Conservation (phyloP, 2,329 filamentous ascomycete species). For the Cordyceps cateniannulata region DNA sequence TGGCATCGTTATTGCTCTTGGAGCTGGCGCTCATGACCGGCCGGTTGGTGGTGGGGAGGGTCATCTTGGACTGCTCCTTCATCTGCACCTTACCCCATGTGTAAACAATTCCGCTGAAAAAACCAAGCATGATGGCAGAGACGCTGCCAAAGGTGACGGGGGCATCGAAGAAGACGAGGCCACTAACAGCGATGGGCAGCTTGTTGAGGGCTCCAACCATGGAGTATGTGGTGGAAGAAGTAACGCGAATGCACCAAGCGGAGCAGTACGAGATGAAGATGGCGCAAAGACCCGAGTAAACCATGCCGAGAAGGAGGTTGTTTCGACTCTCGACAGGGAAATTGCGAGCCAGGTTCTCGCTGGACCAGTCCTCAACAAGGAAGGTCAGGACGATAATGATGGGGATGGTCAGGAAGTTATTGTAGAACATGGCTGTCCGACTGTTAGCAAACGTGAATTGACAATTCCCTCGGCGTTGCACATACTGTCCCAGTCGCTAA, state of each 20-base stretch:
- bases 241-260: constrained; percentile 90
- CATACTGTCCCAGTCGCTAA: constrained; percentile 96
- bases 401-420: constrained; percentile 88
- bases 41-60: constrained; percentile 9
- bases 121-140: constrained; percentile 78
- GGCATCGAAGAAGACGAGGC: constrained; percentile 83
- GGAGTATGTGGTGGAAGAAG: constrained; percentile 90
- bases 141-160: constrained; percentile 83
- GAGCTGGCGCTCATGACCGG: constrained; percentile 13
- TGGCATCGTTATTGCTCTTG: constrained; percentile 14
- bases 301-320: constrained; percentile 71
- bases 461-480: constrained; percentile 19
- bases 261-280: constrained; percentile 96
- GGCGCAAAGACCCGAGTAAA: constrained; percentile 78
- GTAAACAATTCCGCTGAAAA: constrained; percentile 81
- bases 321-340: constrained; percentile 72
- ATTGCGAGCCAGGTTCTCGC: constrained; percentile 69
- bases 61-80: constrained; percentile 12
- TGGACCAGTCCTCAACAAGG: constrained; percentile 79
- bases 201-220: constrained; percentile 96
- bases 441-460: constrained; percentile 21
- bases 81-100: constrained; percentile 29
- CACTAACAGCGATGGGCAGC: constrained; percentile 79
- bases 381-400: constrained; percentile 74
- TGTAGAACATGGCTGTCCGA: constrained; percentile 84